Percentiles rank a stretch among this genome's conserved stretches.
These are phyloP conservation scores for Diplosphaera chodatii DNA, from an alignment of 139 green algal species.

Conservation along the genomic window DNA sequence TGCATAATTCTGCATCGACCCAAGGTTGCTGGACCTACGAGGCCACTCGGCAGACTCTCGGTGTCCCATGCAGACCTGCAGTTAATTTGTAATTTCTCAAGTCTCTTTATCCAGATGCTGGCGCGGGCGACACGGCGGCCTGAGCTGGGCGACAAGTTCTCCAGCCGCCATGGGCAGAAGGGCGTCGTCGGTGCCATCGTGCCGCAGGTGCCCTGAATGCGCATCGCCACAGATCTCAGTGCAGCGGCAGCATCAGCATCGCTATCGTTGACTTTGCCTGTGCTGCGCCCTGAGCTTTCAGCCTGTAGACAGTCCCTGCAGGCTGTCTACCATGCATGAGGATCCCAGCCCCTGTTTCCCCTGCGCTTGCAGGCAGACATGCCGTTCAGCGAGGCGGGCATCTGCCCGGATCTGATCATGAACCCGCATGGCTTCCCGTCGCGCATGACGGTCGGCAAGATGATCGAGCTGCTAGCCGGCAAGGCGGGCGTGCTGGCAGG, in stretches of 20 bases:
- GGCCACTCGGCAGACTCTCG: no score
- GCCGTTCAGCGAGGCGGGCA: slow-evolving; percentile 82
- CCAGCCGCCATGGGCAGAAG: slow-evolving; percentile 91
- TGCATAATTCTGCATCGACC: no score
- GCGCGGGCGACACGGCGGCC: slow-evolving; percentile 90
- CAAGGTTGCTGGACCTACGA: no score
- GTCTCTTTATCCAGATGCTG: slow-evolving; percentile 41
- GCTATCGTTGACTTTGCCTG: no score
- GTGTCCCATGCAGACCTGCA: background rate
- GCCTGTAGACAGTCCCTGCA: no score
- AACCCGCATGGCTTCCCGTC: slow-evolving; percentile 79
- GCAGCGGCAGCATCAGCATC: no score
- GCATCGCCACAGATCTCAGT: no score
- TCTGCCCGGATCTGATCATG: slow-evolving; percentile 88
- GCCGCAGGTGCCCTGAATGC: slow-evolving; percentile 21
- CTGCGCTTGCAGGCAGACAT: slow-evolving; percentile 74
- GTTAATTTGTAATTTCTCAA: no score
- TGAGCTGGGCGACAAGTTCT: slow-evolving; percentile 98
- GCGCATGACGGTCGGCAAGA: slow-evolving; percentile 86
- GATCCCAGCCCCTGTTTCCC: no score
- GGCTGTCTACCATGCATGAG: no score
- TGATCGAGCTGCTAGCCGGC: slow-evolving; percentile 93
- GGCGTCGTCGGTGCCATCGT: slow-evolving; percentile 89
- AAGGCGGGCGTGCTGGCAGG: slow-evolving; percentile 74
- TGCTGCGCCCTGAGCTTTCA: no score